Evolutionary conservation across 345 rosid genomes (phyloP).

Genomic region (Viola odorata): DNA sequence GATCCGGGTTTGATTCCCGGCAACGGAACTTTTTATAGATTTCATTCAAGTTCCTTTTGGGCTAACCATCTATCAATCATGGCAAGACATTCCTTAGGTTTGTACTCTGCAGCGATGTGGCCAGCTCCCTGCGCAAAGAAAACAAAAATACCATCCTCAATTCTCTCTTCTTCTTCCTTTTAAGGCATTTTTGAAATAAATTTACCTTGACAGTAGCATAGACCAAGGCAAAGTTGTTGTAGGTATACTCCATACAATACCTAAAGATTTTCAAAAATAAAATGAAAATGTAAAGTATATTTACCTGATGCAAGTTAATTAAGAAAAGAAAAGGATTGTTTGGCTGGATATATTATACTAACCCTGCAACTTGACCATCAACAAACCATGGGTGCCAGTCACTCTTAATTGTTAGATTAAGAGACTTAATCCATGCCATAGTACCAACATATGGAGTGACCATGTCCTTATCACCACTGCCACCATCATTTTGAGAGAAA

Average conservation of each 20-base stretch:
- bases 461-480: conserved; percentile 39
- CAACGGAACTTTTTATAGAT: conserved; percentile 48
- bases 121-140: conserved; percentile 22
- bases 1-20: conserved; percentile 99
- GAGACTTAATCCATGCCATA: conserved; percentile 17
- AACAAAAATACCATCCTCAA: not conserved
- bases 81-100: conserved; percentile 19
- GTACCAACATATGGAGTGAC: conserved; percentile 27
- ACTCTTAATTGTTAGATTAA: conserved; percentile 17
- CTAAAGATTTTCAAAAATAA: not conserved
- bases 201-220: too few species aligned
- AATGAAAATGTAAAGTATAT: not conserved
- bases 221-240: too few species aligned
- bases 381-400: conserved; percentile 39
- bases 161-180: not conserved
- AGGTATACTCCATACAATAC: too few species aligned
- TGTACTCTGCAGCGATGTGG: conserved; percentile 28
- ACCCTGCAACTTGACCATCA: conserved; percentile 41
- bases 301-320: too few species aligned
- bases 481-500: too few species aligned
- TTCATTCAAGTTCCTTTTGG: not conserved
- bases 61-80: conserved; percentile 27
- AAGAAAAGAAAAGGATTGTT: too few species aligned
- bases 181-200: too few species aligned
- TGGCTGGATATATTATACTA: too few species aligned